Evolutionary conservation across 495 filamentous ascomycete genomes (phyloP), one percentile per base, ranked within the genome.

Genomic region (Cetradonia linearis): DNA sequence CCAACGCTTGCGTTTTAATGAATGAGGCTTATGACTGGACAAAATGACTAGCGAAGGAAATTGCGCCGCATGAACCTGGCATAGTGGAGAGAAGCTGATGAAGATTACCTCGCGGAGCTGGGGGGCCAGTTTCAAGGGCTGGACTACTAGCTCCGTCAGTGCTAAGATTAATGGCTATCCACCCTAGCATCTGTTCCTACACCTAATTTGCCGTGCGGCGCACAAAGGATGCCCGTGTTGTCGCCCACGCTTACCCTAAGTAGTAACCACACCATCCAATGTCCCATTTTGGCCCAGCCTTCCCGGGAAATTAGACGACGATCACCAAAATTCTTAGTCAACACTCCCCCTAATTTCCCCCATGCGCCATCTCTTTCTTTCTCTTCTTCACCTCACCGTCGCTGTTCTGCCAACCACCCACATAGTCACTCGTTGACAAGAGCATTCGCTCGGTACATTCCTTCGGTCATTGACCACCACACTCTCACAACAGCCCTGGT

Each of bases 361-460:
- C 40, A 42, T 55, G 37, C 20, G 37, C 18, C 50, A 61, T 55
- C 55, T 40, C 52, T 61, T 20, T 37, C 54, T 44, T 59, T 30
- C 53, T 27, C 56, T 40, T 55, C 54, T 63, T 59, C 60, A 42
- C 63, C 50, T 60, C 56, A 50, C 48, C 61, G 53, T 63, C 58
- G 56, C 58, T 61, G 58, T 61, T 30, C 59, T 56, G 52, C 50
- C 59, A 61, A 61, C 33, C 46, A 40, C 37, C n/a, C 42, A 48
- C 52, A 58, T 42, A 62, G 62, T 66, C 62, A 50, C 52, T 68
- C 66, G 36, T 63, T 67, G 31, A 63, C 52, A 66, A n/a, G 66
- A 66, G 66, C 66, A 68, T 49, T 68, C 66, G 66, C 66, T 68
- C 66, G 46, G 66, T 66, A 38, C 66, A 57, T 65, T 68, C 66